A percentile compares a stretch with the other conserved stretches of the same genome.
These are phyloP conservation scores for Metschnikowia santaceciliae DNA, from an alignment of 805 yeast genomes.

Conservation along the genomic window DNA sequence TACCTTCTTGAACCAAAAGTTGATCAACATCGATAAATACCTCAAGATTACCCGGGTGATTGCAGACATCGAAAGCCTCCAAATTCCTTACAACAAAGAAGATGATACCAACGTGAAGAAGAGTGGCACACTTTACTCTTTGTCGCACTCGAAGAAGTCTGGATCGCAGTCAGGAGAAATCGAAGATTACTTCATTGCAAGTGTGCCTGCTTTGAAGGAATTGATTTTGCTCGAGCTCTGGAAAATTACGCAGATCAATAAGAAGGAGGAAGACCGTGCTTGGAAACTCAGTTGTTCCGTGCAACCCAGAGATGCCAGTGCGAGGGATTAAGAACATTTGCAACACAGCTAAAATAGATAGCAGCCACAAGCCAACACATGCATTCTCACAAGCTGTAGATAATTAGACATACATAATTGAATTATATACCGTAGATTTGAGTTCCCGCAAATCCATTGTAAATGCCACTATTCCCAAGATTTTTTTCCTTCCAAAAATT, in stretches of 20 bases:
- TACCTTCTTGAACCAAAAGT: constrained; percentile 50
- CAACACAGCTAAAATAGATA: no score
- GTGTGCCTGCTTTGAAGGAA: constrained; percentile 48
- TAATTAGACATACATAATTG: no score
- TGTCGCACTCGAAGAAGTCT: constrained; percentile 11
- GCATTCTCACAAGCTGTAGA: no score
- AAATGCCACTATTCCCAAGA: no score
- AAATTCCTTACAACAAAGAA: constrained; percentile 49
- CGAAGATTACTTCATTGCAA: constrained; percentile 38
- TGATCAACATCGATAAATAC: constrained; percentile 73
- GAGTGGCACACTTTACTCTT: constrained; percentile 22
- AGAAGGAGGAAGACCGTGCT: constrained; percentile 61
- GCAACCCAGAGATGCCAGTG: constrained; percentile 44
- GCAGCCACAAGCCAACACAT: not conserved
- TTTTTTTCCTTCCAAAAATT: no score
- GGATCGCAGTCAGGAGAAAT: constrained; percentile 11
- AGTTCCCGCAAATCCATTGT: no score
- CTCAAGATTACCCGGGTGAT: constrained; percentile 61
- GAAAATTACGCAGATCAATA: constrained; percentile 61
- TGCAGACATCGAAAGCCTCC: constrained; percentile 64
- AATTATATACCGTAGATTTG: no score
- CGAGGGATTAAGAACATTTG: not conserved
- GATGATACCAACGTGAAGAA: constrained; percentile 13
- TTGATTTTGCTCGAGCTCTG: constrained; percentile 64
- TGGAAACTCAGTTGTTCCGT: constrained; percentile 67